Conservation (phyloP, 2,329 filamentous ascomycete genomes). For the Nannizzia gypsea region DNA sequence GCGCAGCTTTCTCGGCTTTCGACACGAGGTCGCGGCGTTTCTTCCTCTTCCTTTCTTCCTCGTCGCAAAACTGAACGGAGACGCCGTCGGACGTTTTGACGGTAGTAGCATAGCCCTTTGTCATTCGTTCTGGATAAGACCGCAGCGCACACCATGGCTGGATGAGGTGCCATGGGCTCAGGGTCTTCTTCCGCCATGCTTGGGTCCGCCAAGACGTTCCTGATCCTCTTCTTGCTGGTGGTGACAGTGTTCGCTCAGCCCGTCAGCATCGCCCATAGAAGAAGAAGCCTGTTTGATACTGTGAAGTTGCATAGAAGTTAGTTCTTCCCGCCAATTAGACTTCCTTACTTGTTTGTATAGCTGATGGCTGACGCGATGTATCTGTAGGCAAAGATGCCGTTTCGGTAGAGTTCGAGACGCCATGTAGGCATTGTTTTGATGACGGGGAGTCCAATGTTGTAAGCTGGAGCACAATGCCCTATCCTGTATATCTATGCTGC, state of each 20-base stretch:
- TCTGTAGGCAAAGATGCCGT: conserved; percentile 16
- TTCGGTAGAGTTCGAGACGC: conserved; percentile 17
- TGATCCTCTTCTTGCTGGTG: conserved; percentile 5
- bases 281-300: not conserved
- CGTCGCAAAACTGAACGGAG: not conserved
- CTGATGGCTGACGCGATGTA: not conserved
- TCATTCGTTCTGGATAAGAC: not conserved
- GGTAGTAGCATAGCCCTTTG: not conserved
- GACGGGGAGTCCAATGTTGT: conserved; percentile 12
- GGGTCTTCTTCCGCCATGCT: conserved; percentile 8
- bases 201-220: conserved; percentile 12
- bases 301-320: conserved; percentile 9
- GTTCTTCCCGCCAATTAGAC: not conserved
- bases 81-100: not conserved
- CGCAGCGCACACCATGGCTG: conserved; percentile 5
- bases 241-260: conserved; percentile 5
- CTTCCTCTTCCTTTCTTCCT: not conserved
- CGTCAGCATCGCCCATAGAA: not conserved
- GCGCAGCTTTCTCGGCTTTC: not conserved
- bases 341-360: too few relatives aligned
- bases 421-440: conserved; percentile 17
- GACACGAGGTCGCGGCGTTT: not conserved
- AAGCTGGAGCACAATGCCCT: not conserved
- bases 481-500: not conserved
- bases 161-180: conserved; percentile 7